Percentiles rank a stretch among this genome's conserved stretches.
Evolutionary conservation across 306 rosid genomes (phyloP).

Genomic region (Styphnolobium japonicum): DNA sequence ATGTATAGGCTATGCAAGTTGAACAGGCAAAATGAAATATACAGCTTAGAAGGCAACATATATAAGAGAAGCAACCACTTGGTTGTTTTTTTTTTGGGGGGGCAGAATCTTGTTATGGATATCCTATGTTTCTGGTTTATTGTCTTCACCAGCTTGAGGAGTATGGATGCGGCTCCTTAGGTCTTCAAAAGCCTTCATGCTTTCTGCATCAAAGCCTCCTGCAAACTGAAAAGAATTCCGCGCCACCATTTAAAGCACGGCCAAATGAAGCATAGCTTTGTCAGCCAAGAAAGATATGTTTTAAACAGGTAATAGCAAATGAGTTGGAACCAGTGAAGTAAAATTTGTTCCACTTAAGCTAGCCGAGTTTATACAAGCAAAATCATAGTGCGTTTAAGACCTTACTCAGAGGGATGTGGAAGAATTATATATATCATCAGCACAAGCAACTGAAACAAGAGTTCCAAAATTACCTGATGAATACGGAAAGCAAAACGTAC

Average conservation of each 20-base stretch:
- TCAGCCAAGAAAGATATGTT: not conserved
- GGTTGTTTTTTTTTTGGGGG: too few species aligned
- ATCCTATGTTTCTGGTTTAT: constrained; percentile 44
- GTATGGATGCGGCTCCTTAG: constrained; percentile 63
- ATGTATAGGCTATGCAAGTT: constrained; percentile 29
- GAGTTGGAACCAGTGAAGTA: not conserved
- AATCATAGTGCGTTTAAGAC: not conserved
- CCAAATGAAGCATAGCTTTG: not conserved
- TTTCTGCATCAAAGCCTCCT: constrained; percentile 89
- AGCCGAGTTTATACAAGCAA: not conserved
- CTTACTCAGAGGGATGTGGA: not conserved
- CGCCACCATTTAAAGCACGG: not conserved
- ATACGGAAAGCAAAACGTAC: constrained; percentile 94
- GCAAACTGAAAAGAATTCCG: constrained; percentile 68
- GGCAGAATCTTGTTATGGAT: not conserved
- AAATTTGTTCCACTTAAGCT: not conserved
- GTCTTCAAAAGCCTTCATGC: constrained; percentile 95
- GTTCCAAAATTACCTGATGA: constrained; percentile 66
- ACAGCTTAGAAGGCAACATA: constrained; percentile 30
- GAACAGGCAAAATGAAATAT: constrained; percentile 26
- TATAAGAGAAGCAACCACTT: not conserved
- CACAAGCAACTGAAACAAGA: not conserved
- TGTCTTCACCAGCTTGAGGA: constrained; percentile 51
- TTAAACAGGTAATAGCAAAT: not conserved
- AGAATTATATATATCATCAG: not conserved